Conservation (phyloP, 148 eudicot species). For the Beta vulgaris region DNA sequence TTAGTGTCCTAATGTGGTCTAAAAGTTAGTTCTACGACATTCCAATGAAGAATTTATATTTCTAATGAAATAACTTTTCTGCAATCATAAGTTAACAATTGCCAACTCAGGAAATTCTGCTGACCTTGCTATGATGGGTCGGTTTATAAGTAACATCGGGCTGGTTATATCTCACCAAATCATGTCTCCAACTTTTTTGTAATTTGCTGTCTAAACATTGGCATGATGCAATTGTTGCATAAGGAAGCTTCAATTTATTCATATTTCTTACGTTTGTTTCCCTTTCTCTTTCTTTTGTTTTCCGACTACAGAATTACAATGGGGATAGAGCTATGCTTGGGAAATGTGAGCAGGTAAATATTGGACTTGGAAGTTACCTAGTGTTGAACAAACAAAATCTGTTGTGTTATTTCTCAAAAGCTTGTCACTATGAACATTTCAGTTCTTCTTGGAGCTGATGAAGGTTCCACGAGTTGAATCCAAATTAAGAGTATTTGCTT, state of each 20-base stretch:
- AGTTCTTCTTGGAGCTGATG: conserved; percentile 98
- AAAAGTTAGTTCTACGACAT: not conserved
- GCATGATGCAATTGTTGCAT: not conserved
- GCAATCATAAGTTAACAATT: not conserved
- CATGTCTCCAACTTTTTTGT: not conserved
- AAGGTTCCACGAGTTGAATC: conserved; percentile 95
- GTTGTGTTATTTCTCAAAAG: conserved; percentile 23
- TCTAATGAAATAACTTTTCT: not conserved
- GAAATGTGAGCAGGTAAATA: conserved; percentile 88
- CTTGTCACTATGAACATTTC: conserved; percentile 35
- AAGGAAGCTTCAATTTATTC: not conserved
- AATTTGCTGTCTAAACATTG: not conserved
- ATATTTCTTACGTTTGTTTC: conserved; percentile 12
- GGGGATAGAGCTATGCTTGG: conserved; percentile 95
- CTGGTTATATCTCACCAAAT: not conserved
- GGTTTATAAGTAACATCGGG: not conserved
- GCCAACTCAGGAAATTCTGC: not conserved
- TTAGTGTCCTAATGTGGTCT: not conserved
- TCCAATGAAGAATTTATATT: not conserved
- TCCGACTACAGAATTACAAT: conserved; percentile 58
- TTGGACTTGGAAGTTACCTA: conserved; percentile 13
- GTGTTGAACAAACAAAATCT: not conserved
- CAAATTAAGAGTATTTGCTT: conserved; percentile 92
- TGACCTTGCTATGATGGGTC: not conserved
- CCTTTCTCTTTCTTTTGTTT: conserved; percentile 22